Conservation (phyloP, 257 asterid species). For the Solanum medicagineum region DNA sequence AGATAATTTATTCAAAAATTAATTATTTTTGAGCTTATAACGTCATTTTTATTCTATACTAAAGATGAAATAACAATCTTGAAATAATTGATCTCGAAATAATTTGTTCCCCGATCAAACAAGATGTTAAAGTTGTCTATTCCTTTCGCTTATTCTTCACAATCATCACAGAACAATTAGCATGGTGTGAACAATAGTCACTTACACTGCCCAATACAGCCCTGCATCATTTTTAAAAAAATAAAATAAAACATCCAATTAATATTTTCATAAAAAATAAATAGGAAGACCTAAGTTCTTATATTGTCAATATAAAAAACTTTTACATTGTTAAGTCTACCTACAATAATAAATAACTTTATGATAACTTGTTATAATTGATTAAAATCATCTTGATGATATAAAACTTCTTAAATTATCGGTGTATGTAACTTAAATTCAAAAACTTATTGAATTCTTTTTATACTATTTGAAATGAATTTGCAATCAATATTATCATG, state of each 20-base stretch:
- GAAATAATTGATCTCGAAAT: background rate
- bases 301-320: too few species aligned
- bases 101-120: accelerated
- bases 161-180: background rate
- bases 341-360: too few species aligned
- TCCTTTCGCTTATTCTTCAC: background rate
- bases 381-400: too few species aligned
- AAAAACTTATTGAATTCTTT: background rate
- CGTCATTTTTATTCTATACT: background rate
- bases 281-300: background rate
- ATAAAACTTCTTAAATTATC: too few species aligned
- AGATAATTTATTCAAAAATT: background rate
- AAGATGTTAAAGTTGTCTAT: background rate
- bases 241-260: background rate
- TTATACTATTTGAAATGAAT: background rate
- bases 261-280: background rate
- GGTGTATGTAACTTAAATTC: background rate
- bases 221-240: background rate
- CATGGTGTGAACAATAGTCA: background rate
- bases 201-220: background rate
- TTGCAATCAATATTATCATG: too few species aligned
- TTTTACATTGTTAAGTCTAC: too few species aligned
- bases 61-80: background rate
- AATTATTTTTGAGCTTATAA: accelerated
- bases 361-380: too few species aligned